Base-by-base conservation (phyloP, 1,284 basidiomycete species). In the Austropuccinia psidii region DNA sequence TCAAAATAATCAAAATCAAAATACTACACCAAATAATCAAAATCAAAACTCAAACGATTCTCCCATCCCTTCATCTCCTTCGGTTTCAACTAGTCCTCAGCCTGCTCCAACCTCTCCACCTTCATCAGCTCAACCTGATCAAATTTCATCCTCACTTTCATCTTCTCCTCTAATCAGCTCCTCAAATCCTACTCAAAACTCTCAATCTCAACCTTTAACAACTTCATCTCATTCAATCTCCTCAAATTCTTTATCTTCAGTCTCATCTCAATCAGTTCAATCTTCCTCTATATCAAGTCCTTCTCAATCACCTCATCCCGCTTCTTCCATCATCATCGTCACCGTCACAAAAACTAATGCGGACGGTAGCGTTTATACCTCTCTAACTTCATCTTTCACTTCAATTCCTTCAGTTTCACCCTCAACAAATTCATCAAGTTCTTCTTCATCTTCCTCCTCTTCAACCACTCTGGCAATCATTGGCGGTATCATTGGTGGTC, bases 381-480 rank as follows among this genome's bases (percentile, higher is more conserved):
- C 69, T 19, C 27, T 74, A 9, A 60, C 74, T 17, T 61, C 76
- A 1, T 68, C 66, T n/a, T 55, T 70, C 13, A 76, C 75, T 39
- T 65, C 72, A 8, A 57, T 75, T 17, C 67, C 67, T 4, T 21
- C 24, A 21, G 29, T 33, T 15, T 73, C 75, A 9, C 58, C 75
- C 1, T 50, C 65, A 19, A 65, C 24, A 19, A 75, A 73, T 43
- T 58, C 43, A 33, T 37, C 54, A 39, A 31, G 66, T 13, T 47
- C 54, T 27, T 13, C n/a, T 9, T 19, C 17, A 7, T 15, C 19
- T 0, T 39, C 50, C 4, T 61, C 66, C 5, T 75, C 64, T 1
- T 75, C 75, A 21, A 77, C 76, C 61, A 78, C 77, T 2, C 78
- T 78, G 78, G 77, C 77, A 0, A 78, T 79, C 65, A 76, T 78